Percentiles rank a stretch among this genome's conserved stretches.
Conservation (phyloP, 306 rosid genomes). For the Cyclanthera cordifolia region DNA sequence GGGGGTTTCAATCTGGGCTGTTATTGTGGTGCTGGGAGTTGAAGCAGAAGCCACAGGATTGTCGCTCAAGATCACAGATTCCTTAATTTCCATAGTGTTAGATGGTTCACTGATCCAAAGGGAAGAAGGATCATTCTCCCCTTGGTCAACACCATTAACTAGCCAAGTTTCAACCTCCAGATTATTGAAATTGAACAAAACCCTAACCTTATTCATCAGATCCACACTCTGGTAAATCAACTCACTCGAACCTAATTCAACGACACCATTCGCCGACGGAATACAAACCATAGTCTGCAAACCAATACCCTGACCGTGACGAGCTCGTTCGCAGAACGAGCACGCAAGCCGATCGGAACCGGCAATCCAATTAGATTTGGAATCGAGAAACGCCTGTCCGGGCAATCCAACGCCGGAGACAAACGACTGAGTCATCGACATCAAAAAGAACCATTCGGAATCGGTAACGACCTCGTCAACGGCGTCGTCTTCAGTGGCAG, state of each 20-base stretch:
- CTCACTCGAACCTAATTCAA: constrained; percentile 77
- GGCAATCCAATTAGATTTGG: constrained; percentile 55
- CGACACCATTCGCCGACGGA: constrained; percentile 68
- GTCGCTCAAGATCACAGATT: constrained; percentile 22
- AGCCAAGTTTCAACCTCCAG: constrained; percentile 59
- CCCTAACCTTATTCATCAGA: constrained; percentile 61
- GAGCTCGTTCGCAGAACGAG: constrained; percentile 61
- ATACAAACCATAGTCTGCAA: constrained; percentile 65
- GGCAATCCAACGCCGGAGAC: constrained; percentile 56
- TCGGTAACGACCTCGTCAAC: constrained; percentile 85
- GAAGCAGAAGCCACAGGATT: constrained; percentile 17
- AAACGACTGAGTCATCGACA: constrained; percentile 87
- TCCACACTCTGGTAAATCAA: constrained; percentile 50
- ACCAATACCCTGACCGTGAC: constrained; percentile 53
- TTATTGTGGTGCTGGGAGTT: constrained; percentile 22
- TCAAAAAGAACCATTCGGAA: constrained; percentile 88
- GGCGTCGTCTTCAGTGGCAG: constrained; percentile 32
- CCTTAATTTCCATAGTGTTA: constrained; percentile 32
- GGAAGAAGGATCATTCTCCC: constrained; percentile 72
- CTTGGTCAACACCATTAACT: constrained; percentile 39
- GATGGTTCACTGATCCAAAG: constrained; percentile 64
- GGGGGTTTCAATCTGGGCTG: constrained; percentile 31
- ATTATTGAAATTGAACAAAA: constrained; percentile 61
- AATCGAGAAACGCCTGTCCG: constrained; percentile 46
- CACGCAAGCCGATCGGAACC: constrained; percentile 40